phyloP scores from a whole-genome alignment of 202 grass and related monocot genomes.

The Eragrostis tef region DNA sequence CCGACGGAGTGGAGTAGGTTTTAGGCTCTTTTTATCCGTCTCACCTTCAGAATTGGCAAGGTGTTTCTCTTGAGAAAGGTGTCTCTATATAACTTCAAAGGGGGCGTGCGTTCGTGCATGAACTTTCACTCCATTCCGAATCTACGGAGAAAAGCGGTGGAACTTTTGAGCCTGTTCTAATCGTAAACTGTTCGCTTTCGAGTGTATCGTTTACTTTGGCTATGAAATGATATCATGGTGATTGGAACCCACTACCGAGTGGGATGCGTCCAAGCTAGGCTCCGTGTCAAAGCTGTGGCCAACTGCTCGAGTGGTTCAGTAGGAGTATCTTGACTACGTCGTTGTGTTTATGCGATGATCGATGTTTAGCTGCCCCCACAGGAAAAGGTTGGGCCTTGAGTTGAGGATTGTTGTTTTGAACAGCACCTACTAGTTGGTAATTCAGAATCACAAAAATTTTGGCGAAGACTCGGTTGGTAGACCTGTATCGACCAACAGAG shows the following conservation, averaged over 20 bases:
- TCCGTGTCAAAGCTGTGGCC: conserved; percentile 8
- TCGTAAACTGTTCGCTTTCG: not conserved
- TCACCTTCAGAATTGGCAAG: too few relatives aligned
- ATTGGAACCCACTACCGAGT: conserved; percentile 10
- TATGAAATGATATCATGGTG: conserved; percentile 27
- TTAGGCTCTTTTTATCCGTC: not conserved
- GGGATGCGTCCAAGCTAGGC: not conserved
- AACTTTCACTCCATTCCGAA: not conserved
- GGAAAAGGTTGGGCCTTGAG: not conserved
- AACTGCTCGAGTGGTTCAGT: not conserved
- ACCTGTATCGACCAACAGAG: not conserved
- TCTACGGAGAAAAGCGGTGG: not conserved
- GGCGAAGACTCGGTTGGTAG: not conserved
- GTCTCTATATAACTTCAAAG: not conserved
- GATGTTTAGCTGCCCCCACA: not conserved
- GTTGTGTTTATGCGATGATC: not conserved
- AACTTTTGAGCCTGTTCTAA: not conserved
- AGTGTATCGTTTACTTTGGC: not conserved
- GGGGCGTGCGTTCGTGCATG: not conserved
- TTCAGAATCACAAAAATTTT: not conserved
- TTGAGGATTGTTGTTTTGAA: not conserved
- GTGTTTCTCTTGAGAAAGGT: not conserved
- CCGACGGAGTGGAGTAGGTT: too few relatives aligned
- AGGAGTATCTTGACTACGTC: not conserved
- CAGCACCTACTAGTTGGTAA: not conserved